These are phyloP conservation scores for Termitomyces sp. DNA, from an alignment of 768 basidiomycete genomes.

Conservation along the genomic window DNA sequence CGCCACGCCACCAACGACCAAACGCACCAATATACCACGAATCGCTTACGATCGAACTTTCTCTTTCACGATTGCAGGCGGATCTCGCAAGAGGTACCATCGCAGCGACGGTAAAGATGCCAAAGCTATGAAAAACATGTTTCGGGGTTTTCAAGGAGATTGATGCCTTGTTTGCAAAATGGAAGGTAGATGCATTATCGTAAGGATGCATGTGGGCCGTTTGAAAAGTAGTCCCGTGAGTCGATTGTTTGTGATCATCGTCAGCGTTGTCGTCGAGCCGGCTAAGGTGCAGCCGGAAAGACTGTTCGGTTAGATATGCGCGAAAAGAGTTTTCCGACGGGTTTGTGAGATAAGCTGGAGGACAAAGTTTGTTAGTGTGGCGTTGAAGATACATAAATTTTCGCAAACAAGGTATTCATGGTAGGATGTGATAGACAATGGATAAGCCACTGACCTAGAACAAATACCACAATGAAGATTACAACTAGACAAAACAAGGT, in stretches of 20 bases:
- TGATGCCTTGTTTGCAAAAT: slow-evolving; percentile 91
- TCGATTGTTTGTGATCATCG: slow-evolving; percentile 41
- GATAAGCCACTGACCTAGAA: slow-evolving; percentile 55
- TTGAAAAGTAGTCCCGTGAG: slow-evolving; percentile 24
- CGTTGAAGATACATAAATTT: neutral
- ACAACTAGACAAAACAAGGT: slow-evolving; percentile 69
- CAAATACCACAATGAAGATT: slow-evolving; percentile 61
- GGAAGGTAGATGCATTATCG: slow-evolving; percentile 52
- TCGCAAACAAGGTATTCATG: neutral
- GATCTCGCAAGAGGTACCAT: slow-evolving; percentile 55
- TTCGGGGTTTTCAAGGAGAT: slow-evolving; percentile 91
- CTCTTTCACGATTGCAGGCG: slow-evolving; percentile 33
- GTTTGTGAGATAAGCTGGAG: slow-evolving; percentile 88
- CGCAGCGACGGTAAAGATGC: slow-evolving; percentile 82
- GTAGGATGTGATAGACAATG: neutral
- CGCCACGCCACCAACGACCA: slow-evolving; percentile 89
- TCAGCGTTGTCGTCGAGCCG: slow-evolving; percentile 69
- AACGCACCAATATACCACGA: slow-evolving; percentile 91
- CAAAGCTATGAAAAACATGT: slow-evolving; percentile 82
- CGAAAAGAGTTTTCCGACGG: slow-evolving; percentile 93
- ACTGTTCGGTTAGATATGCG: slow-evolving; percentile 93
- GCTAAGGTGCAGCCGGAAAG: slow-evolving; percentile 91
- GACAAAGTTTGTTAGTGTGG: slow-evolving; percentile 11
- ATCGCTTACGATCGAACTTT: slow-evolving; percentile 58
- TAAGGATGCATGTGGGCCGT: slow-evolving; percentile 24